Percentiles rank a stretch among this genome's conserved stretches.
Evolutionary conservation across 2,329 filamentous ascomycete species (phyloP).

Genomic region (Nigrospora osmanthi): DNA sequence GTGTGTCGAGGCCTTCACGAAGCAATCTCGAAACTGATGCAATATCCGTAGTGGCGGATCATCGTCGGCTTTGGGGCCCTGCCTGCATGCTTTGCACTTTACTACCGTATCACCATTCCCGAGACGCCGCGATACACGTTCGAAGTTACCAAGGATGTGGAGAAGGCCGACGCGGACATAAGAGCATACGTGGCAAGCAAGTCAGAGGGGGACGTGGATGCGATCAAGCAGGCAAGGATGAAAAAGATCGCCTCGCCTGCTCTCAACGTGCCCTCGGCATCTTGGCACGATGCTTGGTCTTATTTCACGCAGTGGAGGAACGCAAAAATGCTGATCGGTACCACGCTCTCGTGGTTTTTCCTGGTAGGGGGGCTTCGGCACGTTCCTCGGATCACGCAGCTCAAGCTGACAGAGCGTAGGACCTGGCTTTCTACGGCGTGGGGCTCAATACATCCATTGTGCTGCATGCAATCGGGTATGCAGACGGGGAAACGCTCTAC

Average conservation of each 20-base stretch:
- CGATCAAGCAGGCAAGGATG: slow-evolving; percentile 41
- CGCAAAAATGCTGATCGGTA: slow-evolving; percentile 64
- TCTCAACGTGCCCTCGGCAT: slow-evolving; percentile 59
- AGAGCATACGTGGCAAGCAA: slow-evolving; percentile 47
- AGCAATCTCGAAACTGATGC: too few species aligned
- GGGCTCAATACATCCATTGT: slow-evolving; percentile 71
- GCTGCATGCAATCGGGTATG: slow-evolving; percentile 65
- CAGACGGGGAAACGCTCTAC: slow-evolving; percentile 55
- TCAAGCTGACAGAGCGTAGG: slow-evolving; percentile 28
- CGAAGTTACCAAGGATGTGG: slow-evolving; percentile 67
- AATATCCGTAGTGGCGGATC: slow-evolving; percentile 52
- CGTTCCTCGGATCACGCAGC: neutral
- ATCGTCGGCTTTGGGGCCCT: slow-evolving; percentile 74
- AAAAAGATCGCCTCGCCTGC: slow-evolving; percentile 42
- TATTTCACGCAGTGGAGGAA: slow-evolving; percentile 68
- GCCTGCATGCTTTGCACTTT: slow-evolving; percentile 72
- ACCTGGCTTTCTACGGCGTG: slow-evolving; percentile 62
- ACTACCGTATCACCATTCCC: slow-evolving; percentile 78
- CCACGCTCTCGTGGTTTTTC: slow-evolving; percentile 76
- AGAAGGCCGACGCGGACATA: slow-evolving; percentile 68
- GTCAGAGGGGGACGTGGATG: slow-evolving; percentile 38
- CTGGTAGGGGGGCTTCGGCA: slow-evolving; percentile 32
- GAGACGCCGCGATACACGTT: slow-evolving; percentile 81
- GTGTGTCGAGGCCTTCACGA: too few species aligned
- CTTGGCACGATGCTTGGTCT: slow-evolving; percentile 56